Conservation (phyloP, 306 rosid genomes). For the Prunus mongolica region DNA sequence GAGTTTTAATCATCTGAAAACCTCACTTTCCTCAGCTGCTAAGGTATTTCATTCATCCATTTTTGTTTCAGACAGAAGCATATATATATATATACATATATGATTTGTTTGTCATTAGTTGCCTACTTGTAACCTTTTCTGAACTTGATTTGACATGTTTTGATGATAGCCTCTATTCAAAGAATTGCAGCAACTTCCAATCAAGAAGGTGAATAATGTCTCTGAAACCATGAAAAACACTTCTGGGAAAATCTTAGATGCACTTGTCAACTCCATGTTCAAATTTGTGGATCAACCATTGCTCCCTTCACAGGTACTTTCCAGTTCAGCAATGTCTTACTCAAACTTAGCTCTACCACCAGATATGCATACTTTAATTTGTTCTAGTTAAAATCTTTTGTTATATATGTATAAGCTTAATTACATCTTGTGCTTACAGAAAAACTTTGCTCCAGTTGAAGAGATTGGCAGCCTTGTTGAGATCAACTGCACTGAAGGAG, state of each 20-base stretch:
- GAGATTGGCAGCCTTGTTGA: conserved; percentile 39
- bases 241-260: conserved; percentile 31
- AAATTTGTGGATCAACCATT: conserved; percentile 46
- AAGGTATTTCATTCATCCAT: conserved; percentile 10
- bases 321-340: too few species aligned
- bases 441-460: conserved; percentile 37
- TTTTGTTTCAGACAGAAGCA: neutral
- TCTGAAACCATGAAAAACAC: conserved; percentile 14
- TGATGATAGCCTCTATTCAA: neutral
- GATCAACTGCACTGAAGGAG: conserved; percentile 31
- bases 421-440: neutral
- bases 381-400: too few species aligned
- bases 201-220: neutral
- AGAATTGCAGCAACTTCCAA: neutral
- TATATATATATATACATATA: too few species aligned
- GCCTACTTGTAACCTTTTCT: neutral
- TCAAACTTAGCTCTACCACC: too few species aligned
- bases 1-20: conserved; percentile 4
- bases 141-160: neutral
- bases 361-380: too few species aligned
- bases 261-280: conserved; percentile 45
- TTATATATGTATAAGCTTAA: too few species aligned
- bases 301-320: conserved; percentile 55
- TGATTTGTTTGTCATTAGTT: too few species aligned
- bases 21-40: conserved; percentile 1